Base-by-base conservation (phyloP, 345 rosid genomes). In the Citrus mangshanensis region DNA sequence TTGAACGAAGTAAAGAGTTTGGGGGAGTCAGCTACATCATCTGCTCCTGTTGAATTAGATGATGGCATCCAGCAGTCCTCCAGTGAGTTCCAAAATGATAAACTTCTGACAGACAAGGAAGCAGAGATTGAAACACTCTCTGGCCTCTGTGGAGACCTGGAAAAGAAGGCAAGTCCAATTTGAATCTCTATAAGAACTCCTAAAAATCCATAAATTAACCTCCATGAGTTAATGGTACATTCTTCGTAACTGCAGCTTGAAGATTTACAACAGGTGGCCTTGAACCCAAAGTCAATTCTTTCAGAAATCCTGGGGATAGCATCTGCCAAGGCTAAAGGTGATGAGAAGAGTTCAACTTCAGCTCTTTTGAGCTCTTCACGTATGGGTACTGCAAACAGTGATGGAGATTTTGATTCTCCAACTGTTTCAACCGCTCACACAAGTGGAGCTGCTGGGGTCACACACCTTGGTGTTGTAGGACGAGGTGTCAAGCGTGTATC, bases 401-500 rank as follows among this genome's bases (percentile, higher is more conserved):
- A 81, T 74, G 91, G 87, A 71, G 87, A 77, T 42, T 85, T 90
- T 70, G 93, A 92, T 78, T 87, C 92, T 72, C 89, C 91, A 60
- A 91, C 94, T 4, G 89, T 79, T 46, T 96, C 97, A 62, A 89
- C 98, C 51, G 94, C 94, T 75, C 97, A 91, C 71, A 89, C 97
- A 7, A 91, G 88, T 68, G 91, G 87, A 68, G 84, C 81, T 60
- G 85, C 81, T 71, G 88, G 87, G 67, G 97, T 96, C 70, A 94
- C 97, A 4, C 84, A 94, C 82, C 87, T 96, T 64, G 99, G 99
- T 22, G 90, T 91, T 6, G 97, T 94, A 61, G 99, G 98, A 82
- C 89, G 98, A 87, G 99, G 98, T 56, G 97, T 91, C 68, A 96
- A 96, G 80, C 92, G 97, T 63, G 97, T 94, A 66, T 76, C 86